Conservation (phyloP, 345 rosid species). For the Rhodamnia argentea region DNA sequence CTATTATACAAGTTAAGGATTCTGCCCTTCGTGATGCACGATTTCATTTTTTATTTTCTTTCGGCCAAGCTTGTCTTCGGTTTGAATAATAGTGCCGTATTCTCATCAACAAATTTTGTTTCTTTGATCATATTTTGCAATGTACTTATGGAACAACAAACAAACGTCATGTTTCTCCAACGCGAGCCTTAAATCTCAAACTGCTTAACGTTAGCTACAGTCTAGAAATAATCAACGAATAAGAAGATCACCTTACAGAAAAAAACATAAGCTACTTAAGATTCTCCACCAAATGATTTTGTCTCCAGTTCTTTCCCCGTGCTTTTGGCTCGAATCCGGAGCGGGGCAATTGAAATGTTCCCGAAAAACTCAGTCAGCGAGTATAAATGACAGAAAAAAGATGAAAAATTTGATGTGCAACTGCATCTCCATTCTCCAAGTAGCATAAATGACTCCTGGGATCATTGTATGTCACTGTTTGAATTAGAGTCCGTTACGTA, state of each 20-base stretch:
- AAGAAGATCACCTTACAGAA: neutral
- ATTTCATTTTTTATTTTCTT: too few relatives aligned
- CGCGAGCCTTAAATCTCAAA: neutral
- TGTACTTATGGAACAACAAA: neutral
- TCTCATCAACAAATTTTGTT: neutral
- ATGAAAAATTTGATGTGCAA: neutral
- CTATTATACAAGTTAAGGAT: neutral
- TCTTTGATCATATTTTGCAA: neutral
- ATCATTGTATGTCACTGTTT: neutral
- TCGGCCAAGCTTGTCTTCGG: neutral
- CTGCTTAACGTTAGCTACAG: neutral
- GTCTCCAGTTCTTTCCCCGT: neutral
- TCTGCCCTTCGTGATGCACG: neutral
- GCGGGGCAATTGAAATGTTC: neutral
- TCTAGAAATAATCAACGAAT: neutral
- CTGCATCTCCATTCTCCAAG: neutral
- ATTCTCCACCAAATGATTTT: neutral
- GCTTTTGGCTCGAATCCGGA: neutral
- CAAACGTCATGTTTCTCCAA: neutral
- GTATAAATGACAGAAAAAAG: neutral
- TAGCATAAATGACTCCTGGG: neutral
- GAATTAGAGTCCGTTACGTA: neutral
- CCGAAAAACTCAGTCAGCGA: neutral
- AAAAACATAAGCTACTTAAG: neutral
- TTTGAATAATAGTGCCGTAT: neutral